Percentiles rank a stretch among this genome's conserved stretches.
These are phyloP conservation scores for Aegilops umbellulata DNA, from an alignment of 176 grass and related monocot genomes.

Conservation along the genomic window DNA sequence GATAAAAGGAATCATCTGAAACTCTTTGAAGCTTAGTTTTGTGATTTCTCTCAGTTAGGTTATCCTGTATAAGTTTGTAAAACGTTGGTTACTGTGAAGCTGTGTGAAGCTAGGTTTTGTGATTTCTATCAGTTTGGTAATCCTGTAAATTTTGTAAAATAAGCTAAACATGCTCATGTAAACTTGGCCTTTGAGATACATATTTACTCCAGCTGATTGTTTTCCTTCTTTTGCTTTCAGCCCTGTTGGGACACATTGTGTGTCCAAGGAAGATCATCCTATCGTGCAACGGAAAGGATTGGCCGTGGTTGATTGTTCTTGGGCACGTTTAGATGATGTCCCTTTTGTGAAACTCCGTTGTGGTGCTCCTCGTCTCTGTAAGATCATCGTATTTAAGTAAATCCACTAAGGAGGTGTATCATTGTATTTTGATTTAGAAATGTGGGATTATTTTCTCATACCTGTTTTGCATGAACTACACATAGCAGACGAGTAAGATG, in stretches of 20 bases:
- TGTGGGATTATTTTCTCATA: not conserved
- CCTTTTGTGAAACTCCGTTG: conserved; percentile 95
- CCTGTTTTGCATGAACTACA: conserved; percentile 1
- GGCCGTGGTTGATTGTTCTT: conserved; percentile 96
- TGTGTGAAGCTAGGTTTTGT: not conserved
- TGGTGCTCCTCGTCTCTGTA: conserved; percentile 91
- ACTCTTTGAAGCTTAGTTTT: not conserved
- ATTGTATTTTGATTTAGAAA: not conserved
- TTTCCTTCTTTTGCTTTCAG: conserved; percentile 45
- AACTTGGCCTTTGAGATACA: conserved; percentile 12
- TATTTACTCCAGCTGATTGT: not conserved
- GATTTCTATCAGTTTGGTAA: not conserved
- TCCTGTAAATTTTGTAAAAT: not conserved
- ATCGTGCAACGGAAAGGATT: conserved; percentile 86
- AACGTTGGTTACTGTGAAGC: not conserved
- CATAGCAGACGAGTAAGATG: not conserved
- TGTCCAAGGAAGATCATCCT: conserved; percentile 79
- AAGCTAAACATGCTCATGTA: not conserved
- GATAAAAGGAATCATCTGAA: not conserved
- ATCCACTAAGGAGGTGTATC: not conserved
- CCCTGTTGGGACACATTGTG: conserved; percentile 90
- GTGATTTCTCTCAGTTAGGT: not conserved
- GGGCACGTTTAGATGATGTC: conserved; percentile 94
- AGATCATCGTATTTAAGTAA: conserved; percentile 21
- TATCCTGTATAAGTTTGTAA: not conserved